These are phyloP conservation scores for Akanthomyces dipterigenus DNA, from an alignment of 2,329 filamentous ascomycete genomes.

Conservation along the genomic window DNA sequence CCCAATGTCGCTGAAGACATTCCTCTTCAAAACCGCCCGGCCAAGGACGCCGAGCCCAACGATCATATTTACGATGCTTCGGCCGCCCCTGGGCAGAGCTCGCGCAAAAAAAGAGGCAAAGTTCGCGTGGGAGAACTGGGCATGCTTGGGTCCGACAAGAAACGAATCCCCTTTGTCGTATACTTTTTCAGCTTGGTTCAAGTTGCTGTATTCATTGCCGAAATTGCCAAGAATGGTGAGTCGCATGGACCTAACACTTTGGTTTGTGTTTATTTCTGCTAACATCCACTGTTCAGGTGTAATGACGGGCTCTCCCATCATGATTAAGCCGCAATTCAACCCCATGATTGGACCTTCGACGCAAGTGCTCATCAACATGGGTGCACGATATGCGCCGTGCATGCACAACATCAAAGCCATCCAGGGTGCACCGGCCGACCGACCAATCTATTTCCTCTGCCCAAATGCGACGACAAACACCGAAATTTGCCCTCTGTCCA, in stretches of 20 bases:
- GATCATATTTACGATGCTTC: constrained; percentile 58
- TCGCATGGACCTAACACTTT: not conserved
- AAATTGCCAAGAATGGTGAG: constrained; percentile 78
- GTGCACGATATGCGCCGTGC: constrained; percentile 83
- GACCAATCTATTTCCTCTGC: constrained; percentile 63
- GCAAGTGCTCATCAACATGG: constrained; percentile 93
- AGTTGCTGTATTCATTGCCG: constrained; percentile 78
- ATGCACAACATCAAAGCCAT: constrained; percentile 78
- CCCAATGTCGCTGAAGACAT: constrained; percentile 45
- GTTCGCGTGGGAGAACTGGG: constrained; percentile 53
- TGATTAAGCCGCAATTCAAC: constrained; percentile 82
- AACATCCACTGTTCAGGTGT: constrained; percentile 42
- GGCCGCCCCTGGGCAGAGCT: constrained; percentile 17
- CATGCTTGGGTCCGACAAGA: constrained; percentile 50
- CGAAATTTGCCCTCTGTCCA: constrained; percentile 61
- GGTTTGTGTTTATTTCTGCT: not conserved
- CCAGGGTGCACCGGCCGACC: constrained; percentile 38
- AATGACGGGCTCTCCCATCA: constrained; percentile 70
- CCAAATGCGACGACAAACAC: constrained; percentile 66
- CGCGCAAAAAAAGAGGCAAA: constrained; percentile 35
- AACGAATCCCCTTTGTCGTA: constrained; percentile 69
- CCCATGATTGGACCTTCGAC: constrained; percentile 94
- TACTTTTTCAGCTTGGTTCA: constrained; percentile 74
- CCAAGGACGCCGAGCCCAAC: constrained; percentile 37
- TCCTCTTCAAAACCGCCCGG: constrained; percentile 45